These are phyloP conservation scores for Volvox carteri DNA, from an alignment of 163 green algal genomes.

Conservation along the genomic window DNA sequence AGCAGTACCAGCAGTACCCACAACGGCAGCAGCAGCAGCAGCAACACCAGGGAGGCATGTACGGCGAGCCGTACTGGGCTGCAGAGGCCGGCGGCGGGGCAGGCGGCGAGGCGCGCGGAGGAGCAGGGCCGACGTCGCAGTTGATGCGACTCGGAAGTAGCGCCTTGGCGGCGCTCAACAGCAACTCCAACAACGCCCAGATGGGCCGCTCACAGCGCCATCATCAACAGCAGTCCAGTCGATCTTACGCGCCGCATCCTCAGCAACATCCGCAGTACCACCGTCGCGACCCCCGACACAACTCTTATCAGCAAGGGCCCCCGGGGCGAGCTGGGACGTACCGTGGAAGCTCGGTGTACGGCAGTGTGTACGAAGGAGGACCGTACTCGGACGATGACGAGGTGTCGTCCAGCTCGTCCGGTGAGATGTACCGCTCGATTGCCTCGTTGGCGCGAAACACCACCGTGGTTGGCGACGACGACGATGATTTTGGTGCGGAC, in stretches of 20 bases:
- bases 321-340: neutral
- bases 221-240: neutral
- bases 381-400: neutral
- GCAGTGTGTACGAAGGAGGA: neutral
- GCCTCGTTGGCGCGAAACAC: constrained; percentile 32
- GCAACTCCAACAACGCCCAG: neutral
- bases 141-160: neutral
- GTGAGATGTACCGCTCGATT: constrained; percentile 49
- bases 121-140: neutral
- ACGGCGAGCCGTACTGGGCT: constrained; percentile 1
- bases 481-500: neutral
- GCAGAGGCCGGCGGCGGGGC: neutral
- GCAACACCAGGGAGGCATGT: no score
- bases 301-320: neutral
- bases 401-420: neutral
- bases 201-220: neutral
- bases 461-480: neutral
- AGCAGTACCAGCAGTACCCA: no score
- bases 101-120: neutral
- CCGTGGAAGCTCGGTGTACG: neutral
- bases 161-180: neutral
- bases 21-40: no score
- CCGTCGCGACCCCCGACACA: neutral
- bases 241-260: neutral
- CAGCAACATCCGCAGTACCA: neutral